Base-by-base conservation (phyloP, 352 stramenopile species). In the Pythium phragmiticola region DNA sequence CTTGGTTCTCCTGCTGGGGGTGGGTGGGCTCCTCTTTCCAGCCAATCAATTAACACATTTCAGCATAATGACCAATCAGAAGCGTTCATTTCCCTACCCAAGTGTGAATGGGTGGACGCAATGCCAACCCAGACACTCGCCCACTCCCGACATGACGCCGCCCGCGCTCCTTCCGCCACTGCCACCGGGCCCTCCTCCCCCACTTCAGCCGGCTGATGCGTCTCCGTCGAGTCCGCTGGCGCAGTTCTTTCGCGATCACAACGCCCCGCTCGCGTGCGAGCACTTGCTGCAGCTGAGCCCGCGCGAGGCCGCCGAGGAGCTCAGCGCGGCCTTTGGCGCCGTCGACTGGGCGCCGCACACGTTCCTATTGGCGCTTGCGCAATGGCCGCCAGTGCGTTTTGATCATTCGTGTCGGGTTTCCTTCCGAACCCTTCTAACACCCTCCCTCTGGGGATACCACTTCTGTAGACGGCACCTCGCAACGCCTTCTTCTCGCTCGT, bases 401-500 rank as follows among this genome's bases (percentile, higher is more conserved):
- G n/a, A 9, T 30, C 16, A 39, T 8, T 13, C 30, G 19, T 53
- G 47, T 6, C 34, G 34, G 34, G 2, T 39, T 39, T 39, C 34
- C 34, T 13, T 13, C 34, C 34, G 11, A 30, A 2, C 17, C 13
- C 14, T 53, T 37, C 23, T 30, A 30, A 30, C 26, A 3, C 26
- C 26, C 26, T 30, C 26, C 26, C 26, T 30, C 26, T 30, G 26
- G 26, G 26, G 26, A 30, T 30, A 5, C 26, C 26, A 30, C 26
- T 30, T 30, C 26, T 30, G 5, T 21, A 63, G 61, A 53, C 39
- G 7, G 61, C 61, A 16, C 48, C 54, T 9, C 61, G 61, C 7
- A 58, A 37, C 48, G 28, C 41, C 4, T 68, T 68, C 54, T 68
- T 63, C 53, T 41, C 36, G 36, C 45, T 69, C 21, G 19, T 76